Percentiles rank a stretch among this genome's conserved stretches.
phyloP scores from a whole-genome alignment of 805 yeast genomes.

The Monosporozyma aerobia region DNA sequence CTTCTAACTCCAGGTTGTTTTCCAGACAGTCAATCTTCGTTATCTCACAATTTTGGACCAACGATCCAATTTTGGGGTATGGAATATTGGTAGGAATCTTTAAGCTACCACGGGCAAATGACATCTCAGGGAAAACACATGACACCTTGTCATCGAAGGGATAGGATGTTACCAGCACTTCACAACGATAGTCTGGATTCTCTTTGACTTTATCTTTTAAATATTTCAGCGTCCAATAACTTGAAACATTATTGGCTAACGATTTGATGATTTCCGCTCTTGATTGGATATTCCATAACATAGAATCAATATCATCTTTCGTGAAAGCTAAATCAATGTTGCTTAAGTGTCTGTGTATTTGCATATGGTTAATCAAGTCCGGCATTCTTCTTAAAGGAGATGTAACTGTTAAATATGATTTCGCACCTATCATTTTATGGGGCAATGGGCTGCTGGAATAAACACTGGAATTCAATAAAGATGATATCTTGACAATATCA shows the following conservation, averaged over 20 bases:
- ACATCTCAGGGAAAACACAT: slow-evolving; percentile 24
- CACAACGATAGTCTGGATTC: slow-evolving; percentile 9
- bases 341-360: slow-evolving; percentile 41
- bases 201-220: slow-evolving; percentile 13
- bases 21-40: slow-evolving; percentile 37
- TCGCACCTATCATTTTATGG: slow-evolving; percentile 60
- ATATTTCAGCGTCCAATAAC: slow-evolving; percentile 33
- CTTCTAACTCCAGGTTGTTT: slow-evolving; percentile 28
- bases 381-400: slow-evolving; percentile 82
- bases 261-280: slow-evolving; percentile 34
- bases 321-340: slow-evolving; percentile 23
- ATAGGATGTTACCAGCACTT: slow-evolving; percentile 35
- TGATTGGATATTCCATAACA: slow-evolving; percentile 37
- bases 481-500: slow-evolving; percentile 36
- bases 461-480: slow-evolving; percentile 45
- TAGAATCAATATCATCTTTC: slow-evolving; percentile 28
- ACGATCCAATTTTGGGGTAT: slow-evolving; percentile 37
- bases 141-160: slow-evolving; percentile 32
- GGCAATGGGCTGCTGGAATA: slow-evolving; percentile 36
- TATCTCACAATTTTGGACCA: slow-evolving; percentile 32
- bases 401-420: slow-evolving; percentile 62
- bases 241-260: slow-evolving; percentile 22
- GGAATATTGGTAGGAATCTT: slow-evolving; percentile 20
- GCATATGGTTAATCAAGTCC: slow-evolving; percentile 77
- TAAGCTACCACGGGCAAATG: slow-evolving; percentile 27